Percentiles rank a stretch among this genome's conserved stretches.
Evolutionary conservation across 202 grass and related monocot genomes (phyloP).

Genomic region (Panicum virgatum): DNA sequence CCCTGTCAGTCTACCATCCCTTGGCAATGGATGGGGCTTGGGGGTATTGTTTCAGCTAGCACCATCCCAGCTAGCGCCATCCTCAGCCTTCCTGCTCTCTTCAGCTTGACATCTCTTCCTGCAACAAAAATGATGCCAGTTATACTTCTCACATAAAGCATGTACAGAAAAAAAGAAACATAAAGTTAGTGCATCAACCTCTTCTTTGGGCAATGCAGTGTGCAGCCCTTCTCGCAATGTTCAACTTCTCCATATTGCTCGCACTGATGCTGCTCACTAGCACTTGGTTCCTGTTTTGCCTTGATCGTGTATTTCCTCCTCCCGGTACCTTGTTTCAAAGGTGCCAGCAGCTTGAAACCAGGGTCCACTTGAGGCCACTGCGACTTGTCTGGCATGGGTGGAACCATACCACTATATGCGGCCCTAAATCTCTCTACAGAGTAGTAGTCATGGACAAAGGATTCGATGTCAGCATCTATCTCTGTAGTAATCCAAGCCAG

Average conservation of each 20-base stretch:
- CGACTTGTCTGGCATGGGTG: not conserved
- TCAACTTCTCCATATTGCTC: conserved; percentile 5
- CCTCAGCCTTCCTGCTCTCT: not conserved
- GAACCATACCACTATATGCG: conserved; percentile 23
- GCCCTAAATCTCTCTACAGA: conserved; percentile 29
- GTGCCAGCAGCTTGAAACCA: conserved; percentile 28
- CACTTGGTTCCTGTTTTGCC: not conserved
- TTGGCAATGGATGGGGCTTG: not conserved
- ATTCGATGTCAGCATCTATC: conserved; percentile 6
- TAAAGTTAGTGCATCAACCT: not conserved
- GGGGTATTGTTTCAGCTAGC: not conserved
- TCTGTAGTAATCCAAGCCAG: conserved; percentile 27
- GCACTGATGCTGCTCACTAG: not conserved
- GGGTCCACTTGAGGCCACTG: conserved; percentile 21
- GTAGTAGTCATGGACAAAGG: conserved; percentile 21
- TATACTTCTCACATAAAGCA: not conserved
- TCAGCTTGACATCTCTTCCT: conserved; percentile 20
- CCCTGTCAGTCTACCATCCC: not conserved
- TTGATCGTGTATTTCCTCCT: conserved; percentile 19
- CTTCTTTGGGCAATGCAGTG: not conserved
- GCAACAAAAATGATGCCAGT: not conserved
- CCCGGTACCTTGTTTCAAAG: not conserved
- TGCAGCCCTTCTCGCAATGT: not conserved
- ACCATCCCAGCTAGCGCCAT: not conserved
- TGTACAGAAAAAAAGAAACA: not conserved